These are phyloP conservation scores for Peniophora sp. DNA, from an alignment of 1,284 basidiomycete species.

Conservation along the genomic window DNA sequence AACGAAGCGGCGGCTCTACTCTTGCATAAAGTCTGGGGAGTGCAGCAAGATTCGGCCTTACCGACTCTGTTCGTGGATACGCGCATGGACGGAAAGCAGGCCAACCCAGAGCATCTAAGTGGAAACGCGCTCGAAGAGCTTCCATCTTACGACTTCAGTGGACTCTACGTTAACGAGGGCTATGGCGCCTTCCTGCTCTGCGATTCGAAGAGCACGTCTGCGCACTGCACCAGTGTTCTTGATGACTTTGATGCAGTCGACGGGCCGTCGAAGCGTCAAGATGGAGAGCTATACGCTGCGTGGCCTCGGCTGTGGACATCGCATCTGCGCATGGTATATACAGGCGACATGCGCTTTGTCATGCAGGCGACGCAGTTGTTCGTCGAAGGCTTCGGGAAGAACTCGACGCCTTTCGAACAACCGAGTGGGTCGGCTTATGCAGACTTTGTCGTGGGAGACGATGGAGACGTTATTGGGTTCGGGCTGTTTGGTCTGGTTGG, in stretches of 20 bases:
- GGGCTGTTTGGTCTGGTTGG: constrained; percentile 13
- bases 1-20: constrained; percentile 13
- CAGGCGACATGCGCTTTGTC: constrained; percentile 8
- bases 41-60: not conserved
- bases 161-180: constrained; percentile 13
- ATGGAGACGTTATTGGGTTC: constrained; percentile 11
- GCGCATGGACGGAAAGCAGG: not conserved
- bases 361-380: constrained; percentile 13
- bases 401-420: constrained; percentile 15
- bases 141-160: constrained; percentile 12
- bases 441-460: constrained; percentile 12
- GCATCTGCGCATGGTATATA: constrained; percentile 13
- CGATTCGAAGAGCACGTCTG: constrained; percentile 8
- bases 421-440: not conserved
- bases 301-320: constrained; percentile 12
- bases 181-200: constrained; percentile 17
- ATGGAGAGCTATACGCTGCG: constrained; percentile 10
- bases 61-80: not conserved
- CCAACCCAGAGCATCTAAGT: not conserved
- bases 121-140: not conserved
- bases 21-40: not conserved
- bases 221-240: constrained; percentile 11
- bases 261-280: not conserved
- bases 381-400: constrained; percentile 17
- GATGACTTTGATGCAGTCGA: constrained; percentile 11